A percentile compares a stretch with the other conserved stretches of the same genome.
phyloP scores from a whole-genome alignment of 805 yeast genomes.

The Barnettozyma californica region DNA sequence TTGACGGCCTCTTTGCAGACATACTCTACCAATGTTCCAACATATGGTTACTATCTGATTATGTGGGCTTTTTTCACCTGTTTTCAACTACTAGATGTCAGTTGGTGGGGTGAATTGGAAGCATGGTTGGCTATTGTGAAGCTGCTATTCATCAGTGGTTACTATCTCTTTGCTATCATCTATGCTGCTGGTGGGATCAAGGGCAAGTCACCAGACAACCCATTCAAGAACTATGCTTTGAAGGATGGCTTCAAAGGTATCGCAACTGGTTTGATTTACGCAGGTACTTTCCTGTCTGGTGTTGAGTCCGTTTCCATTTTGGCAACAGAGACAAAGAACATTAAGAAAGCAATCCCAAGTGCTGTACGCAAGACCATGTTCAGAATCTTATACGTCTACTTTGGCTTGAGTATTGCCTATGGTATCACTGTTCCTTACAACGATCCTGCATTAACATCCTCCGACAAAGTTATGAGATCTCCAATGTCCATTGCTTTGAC shows the following conservation, averaged over 20 bases:
- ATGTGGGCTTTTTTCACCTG: slow-evolving; percentile 47
- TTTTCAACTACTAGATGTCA: slow-evolving; percentile 47
- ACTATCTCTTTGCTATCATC: slow-evolving; percentile 45
- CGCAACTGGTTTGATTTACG: slow-evolving; percentile 57
- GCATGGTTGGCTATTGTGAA: slow-evolving; percentile 47
- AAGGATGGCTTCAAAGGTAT: slow-evolving; percentile 47
- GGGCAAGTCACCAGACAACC: slow-evolving; percentile 30
- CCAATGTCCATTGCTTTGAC: slow-evolving; percentile 69
- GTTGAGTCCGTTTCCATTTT: slow-evolving; percentile 70
- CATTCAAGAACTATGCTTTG: slow-evolving; percentile 31
- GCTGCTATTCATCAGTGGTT: slow-evolving; percentile 41
- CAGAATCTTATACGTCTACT: slow-evolving; percentile 61
- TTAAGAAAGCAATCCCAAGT: slow-evolving; percentile 63
- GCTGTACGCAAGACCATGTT: slow-evolving; percentile 63
- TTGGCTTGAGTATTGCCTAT: slow-evolving; percentile 35
- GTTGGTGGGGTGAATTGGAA: slow-evolving; percentile 53
- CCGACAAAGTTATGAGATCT: slow-evolving; percentile 42
- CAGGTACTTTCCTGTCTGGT: slow-evolving; percentile 75
- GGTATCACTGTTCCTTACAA: slow-evolving; percentile 67
- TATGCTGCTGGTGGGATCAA: slow-evolving; percentile 39
- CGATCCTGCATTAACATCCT: slow-evolving; percentile 42
- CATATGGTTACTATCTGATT: slow-evolving; percentile 49
- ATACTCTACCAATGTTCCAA: slow-evolving; percentile 48
- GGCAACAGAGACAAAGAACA: slow-evolving; percentile 70
- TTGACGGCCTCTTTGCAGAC: slow-evolving; percentile 43